Conservation (phyloP, 169 alveolate species). For the Perkinsus chesapeaki region DNA sequence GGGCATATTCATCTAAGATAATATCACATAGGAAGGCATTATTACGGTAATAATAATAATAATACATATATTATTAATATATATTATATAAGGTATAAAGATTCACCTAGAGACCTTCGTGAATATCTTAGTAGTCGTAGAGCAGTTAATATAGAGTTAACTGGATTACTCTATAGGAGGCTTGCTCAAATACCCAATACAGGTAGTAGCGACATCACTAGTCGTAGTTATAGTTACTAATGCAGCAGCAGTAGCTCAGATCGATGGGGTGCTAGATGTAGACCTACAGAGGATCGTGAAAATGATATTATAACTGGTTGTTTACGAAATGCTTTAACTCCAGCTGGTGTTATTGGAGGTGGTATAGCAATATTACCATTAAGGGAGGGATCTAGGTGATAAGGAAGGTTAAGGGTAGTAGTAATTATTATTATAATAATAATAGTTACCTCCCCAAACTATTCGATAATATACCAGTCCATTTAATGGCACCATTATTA, state of each 20-base stretch:
- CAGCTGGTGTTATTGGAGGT: background rate
- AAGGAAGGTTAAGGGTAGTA: background rate
- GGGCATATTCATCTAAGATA: background rate
- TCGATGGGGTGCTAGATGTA: background rate
- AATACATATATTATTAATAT: no score
- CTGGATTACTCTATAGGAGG: background rate
- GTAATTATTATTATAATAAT: background rate
- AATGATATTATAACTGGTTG: background rate
- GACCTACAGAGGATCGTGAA: background rate
- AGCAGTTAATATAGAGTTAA: background rate
- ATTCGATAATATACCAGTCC: background rate
- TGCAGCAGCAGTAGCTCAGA: background rate
- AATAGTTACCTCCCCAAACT: background rate
- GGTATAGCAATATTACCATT: background rate
- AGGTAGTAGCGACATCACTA: background rate
- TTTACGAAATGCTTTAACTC: background rate
- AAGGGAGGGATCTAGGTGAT: background rate
- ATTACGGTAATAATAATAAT: background rate
- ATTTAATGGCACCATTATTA: background rate
- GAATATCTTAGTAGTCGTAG: background rate
- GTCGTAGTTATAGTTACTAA: no score
- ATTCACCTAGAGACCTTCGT: background rate
- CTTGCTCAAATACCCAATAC: background rate
- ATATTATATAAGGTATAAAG: background rate
- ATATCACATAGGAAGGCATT: background rate